A percentile compares a stretch with the other conserved stretches of the same genome.
Evolutionary conservation across 495 filamentous ascomycete genomes (phyloP).

Genomic region (Aspergillus coremiiformis): DNA sequence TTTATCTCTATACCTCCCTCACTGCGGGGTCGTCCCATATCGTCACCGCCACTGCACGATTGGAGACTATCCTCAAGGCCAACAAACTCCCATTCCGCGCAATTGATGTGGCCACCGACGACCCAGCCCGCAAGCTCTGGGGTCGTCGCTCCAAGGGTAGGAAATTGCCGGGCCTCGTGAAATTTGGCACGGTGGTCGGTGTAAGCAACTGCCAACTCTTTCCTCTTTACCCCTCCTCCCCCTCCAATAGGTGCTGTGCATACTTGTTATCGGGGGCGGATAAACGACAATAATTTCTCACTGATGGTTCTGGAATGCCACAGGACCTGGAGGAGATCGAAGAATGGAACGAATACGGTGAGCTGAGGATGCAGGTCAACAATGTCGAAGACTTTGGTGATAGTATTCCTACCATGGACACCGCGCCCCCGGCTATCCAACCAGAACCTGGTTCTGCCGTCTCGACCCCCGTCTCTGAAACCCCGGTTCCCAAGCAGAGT

Average conservation of each 20-base stretch:
- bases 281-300: neutral
- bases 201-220: slow-evolving; percentile 53
- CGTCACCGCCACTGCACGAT: slow-evolving; percentile 86
- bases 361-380: slow-evolving; percentile 77
- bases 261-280: neutral
- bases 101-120: slow-evolving; percentile 87
- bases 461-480: slow-evolving; percentile 29
- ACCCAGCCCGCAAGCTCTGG: slow-evolving; percentile 86
- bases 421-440: slow-evolving; percentile 13
- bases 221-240: neutral
- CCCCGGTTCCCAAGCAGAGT: slow-evolving; percentile 30
- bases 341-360: slow-evolving; percentile 98
- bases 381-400: slow-evolving; percentile 30
- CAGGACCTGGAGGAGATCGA: slow-evolving; percentile 91
- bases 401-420: slow-evolving; percentile 40
- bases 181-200: slow-evolving; percentile 76
- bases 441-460: slow-evolving; percentile 25
- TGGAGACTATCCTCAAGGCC: slow-evolving; percentile 94
- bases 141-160: slow-evolving; percentile 68
- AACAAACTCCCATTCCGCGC: slow-evolving; percentile 90
- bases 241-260: neutral
- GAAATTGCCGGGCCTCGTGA: slow-evolving; percentile 84
- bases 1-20: slow-evolving; percentile 90
- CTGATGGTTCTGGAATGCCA: neutral
- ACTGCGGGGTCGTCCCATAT: slow-evolving; percentile 98